phyloP scores from a whole-genome alignment of 768 basidiomycete species.

The Fomitopsis serialis region DNA sequence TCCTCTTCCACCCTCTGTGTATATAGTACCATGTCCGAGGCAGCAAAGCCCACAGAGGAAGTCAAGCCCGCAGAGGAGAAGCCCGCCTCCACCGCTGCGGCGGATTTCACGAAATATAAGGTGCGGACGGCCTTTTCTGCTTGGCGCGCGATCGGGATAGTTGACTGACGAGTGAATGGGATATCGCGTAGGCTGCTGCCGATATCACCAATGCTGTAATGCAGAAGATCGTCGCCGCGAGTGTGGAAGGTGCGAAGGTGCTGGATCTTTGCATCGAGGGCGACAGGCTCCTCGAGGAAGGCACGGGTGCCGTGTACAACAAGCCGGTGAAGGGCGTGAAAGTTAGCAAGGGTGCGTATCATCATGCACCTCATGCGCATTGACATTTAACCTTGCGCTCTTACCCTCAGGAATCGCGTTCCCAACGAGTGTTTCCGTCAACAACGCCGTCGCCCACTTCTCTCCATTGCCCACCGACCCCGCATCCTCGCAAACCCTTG shows the following conservation, averaged over 20 bases:
- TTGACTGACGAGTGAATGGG: not conserved
- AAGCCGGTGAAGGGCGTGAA: constrained; percentile 86
- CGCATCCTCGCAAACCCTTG: constrained; percentile 59
- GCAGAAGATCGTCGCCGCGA: constrained; percentile 76
- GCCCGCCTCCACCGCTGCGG: constrained; percentile 53
- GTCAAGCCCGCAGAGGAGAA: constrained; percentile 39
- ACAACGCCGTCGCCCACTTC: constrained; percentile 94
- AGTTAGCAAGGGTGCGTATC: constrained; percentile 71
- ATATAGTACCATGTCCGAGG: constrained; percentile 50
- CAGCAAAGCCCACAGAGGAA: constrained; percentile 42
- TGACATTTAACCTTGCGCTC: not conserved
- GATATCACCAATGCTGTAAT: constrained; percentile 84
- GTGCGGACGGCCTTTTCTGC: constrained; percentile 30
- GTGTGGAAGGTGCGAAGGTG: constrained; percentile 77
- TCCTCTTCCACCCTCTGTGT: not conserved
- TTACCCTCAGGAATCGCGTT: constrained; percentile 72
- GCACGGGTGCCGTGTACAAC: constrained; percentile 82
- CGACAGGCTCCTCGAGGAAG: constrained; percentile 88
- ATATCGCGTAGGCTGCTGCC: constrained; percentile 63
- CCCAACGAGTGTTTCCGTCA: constrained; percentile 90
- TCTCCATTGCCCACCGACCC: constrained; percentile 91
- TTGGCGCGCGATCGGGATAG: not conserved
- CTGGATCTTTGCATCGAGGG: constrained; percentile 91
- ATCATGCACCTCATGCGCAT: not conserved
- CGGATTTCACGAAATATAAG: constrained; percentile 86